A percentile compares a stretch with the other conserved stretches of the same genome.
These are phyloP conservation scores for Clarireedia hainanense DNA, from an alignment of 2,329 filamentous ascomycete genomes.

Conservation along the genomic window DNA sequence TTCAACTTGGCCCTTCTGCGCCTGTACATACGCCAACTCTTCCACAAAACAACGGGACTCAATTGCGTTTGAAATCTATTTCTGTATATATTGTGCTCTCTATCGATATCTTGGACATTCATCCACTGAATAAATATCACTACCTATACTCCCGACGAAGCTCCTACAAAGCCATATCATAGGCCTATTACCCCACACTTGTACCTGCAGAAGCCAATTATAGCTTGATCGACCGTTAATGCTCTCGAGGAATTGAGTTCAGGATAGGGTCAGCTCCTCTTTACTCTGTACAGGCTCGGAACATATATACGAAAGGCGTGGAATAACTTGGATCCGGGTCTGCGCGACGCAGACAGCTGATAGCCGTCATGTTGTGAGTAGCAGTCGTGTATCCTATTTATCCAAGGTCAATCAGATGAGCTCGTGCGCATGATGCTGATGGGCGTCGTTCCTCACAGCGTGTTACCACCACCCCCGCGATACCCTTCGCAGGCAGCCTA, in stretches of 20 bases:
- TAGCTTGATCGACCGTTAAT: not conserved
- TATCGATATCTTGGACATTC: not conserved
- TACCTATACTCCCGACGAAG: not conserved
- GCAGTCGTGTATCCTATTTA: slow-evolving; percentile 2
- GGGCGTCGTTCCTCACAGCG: slow-evolving; percentile 35
- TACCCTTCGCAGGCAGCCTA: slow-evolving; percentile 70
- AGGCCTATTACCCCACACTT: slow-evolving; percentile 18
- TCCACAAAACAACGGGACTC: no score
- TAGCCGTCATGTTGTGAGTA: slow-evolving; percentile 9
- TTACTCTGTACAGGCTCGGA: not conserved
- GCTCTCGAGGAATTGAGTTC: not conserved
- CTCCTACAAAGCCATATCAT: not conserved
- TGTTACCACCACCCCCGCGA: slow-evolving; percentile 75
- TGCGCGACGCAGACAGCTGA: not conserved
- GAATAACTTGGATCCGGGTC: not conserved
- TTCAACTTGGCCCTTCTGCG: not conserved
- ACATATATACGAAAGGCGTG: not conserved
- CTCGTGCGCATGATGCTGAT: slow-evolving; percentile 16
- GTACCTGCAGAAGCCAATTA: slow-evolving; percentile 13
- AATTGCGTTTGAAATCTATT: no score
- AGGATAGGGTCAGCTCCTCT: not conserved
- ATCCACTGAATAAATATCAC: no score
- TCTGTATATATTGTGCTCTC: not conserved
- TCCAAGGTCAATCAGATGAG: not conserved
- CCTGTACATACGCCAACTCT: no score